Conservation (phyloP, 345 rosid genomes). For the Kernera saxatilis region DNA sequence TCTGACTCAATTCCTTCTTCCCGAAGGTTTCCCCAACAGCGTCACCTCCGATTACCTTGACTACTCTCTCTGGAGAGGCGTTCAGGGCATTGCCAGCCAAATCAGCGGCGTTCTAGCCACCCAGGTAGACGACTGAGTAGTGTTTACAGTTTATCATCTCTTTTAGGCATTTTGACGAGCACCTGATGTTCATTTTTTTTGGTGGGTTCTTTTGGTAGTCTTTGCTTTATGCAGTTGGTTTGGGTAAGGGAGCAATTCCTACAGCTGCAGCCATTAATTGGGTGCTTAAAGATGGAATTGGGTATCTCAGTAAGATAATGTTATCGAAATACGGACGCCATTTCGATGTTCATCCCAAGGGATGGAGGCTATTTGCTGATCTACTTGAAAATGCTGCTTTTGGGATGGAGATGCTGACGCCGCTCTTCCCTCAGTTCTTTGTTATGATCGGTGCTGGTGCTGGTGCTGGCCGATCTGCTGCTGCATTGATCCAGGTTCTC, state of each 20-base stretch:
- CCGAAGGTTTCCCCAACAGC: constrained; percentile 81
- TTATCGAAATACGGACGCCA: constrained; percentile 88
- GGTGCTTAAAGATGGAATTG: constrained; percentile 97
- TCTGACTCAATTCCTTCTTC: constrained; percentile 58
- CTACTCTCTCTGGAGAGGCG: constrained; percentile 92
- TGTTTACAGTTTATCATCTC: background rate
- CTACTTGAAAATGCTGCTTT: constrained; percentile 86
- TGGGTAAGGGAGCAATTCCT: constrained; percentile 97
- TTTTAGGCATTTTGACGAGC: constrained; percentile 15
- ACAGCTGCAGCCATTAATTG: constrained; percentile 94
- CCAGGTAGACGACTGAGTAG: constrained; percentile 42
- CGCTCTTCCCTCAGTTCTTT: constrained; percentile 82
- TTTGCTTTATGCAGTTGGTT: constrained; percentile 92
- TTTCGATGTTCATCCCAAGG: constrained; percentile 93
- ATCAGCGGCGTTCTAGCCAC: constrained; percentile 92
- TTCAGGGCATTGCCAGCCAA: constrained; percentile 94
- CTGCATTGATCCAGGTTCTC: constrained; percentile 82
- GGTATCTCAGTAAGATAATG: constrained; percentile 87
- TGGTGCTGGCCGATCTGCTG: constrained; percentile 92
- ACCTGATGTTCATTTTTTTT: background rate
- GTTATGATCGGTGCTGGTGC: constrained; percentile 82
- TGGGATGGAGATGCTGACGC: constrained; percentile 92
- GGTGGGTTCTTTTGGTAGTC: constrained; percentile 39
- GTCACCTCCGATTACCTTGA: constrained; percentile 87
- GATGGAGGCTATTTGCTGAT: constrained; percentile 98